Base-by-base conservation (phyloP, 1,139 yeast genomes). In the Saccharomycopsis crataegensis region DNA sequence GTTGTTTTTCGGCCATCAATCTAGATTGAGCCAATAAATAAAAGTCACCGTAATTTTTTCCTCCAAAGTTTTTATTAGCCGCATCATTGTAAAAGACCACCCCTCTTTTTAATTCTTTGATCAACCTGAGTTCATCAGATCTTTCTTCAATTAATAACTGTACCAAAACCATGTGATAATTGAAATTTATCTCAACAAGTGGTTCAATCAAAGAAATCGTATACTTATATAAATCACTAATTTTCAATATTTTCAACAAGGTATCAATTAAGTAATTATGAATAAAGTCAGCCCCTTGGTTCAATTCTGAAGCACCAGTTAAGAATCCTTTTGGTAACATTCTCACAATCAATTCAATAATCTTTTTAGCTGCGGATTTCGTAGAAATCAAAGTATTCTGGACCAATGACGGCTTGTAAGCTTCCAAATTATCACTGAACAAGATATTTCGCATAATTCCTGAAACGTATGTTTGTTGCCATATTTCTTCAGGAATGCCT, bases 401-500 rank as follows among this genome's bases (percentile, higher is more conserved):
- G 45, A 74, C 68, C 63, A 76, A 64, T 0, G 77, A 76, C 0
- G 90, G 90, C 59, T 61, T 72, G 73, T 62, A 86, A 72, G 86
- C 79, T 51, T 79, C 82, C 17, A 77, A 74, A 51, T 77, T 87
- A 60, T 84, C 90, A 43, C 83, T 76, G 59, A 82, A 86, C 48
- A 89, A 69, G 33, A 91, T 66, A 28, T 89, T 74, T 62, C 99
- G 75, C 46, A 89, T 78, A 61, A 90, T 74, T 2, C 86, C 78
- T 58, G 89, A 82, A 50, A 89, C 82, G 66, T 81, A 87, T 0
- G 95, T 79, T 65, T 93, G 97, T 38, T 75, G 74, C 98, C 98
- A 91, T 40, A 78, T 57, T 36, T 66, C 64, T 1, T 72, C 73
- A 14, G 69, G 65, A 12, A 72, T 51, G 2, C 56, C 34, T 31